phyloP scores from a whole-genome alignment of 2,329 filamentous ascomycete genomes.

The Aureobasidium musti region DNA sequence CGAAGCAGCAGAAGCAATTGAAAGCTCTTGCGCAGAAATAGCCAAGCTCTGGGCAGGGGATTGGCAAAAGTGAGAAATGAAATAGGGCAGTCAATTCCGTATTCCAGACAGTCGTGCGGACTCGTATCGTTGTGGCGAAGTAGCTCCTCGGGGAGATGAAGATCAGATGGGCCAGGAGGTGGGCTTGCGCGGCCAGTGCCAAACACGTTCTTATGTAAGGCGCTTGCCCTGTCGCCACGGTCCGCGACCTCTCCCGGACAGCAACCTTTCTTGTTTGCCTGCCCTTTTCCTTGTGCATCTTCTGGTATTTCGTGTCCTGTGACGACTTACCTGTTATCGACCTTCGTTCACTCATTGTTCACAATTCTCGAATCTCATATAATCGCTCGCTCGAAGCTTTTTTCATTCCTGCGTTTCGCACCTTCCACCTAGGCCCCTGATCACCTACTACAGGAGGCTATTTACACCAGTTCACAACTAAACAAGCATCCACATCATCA shows the following conservation, averaged over 20 bases:
- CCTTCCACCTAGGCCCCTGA: conserved; percentile 15
- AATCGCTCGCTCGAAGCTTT: conserved; percentile 24
- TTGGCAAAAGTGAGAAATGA: background rate
- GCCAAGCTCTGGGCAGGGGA: conserved; percentile 25
- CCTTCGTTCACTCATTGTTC: conserved; percentile 27
- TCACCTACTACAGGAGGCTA: conserved; percentile 4
- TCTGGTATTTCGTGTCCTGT: conserved; percentile 3
- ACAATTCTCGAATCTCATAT: background rate
- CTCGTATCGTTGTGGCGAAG: conserved; percentile 29
- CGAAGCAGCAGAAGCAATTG: conserved; percentile 25
- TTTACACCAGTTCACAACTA: background rate
- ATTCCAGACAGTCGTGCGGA: conserved; percentile 22
- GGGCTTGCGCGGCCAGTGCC: conserved; percentile 27
- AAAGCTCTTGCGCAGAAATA: background rate
- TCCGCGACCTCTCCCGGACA: conserved; percentile 8
- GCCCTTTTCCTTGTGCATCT: conserved; percentile 7
- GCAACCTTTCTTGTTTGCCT: conserved; percentile 20
- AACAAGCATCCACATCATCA: conserved; percentile 16
- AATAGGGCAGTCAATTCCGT: conserved; percentile 12
- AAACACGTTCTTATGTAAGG: conserved; percentile 29
- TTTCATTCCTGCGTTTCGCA: conserved; percentile 15
- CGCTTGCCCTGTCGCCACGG: conserved; percentile 17
- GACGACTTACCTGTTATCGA: conserved; percentile 6
- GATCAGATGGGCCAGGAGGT: conserved; percentile 27
- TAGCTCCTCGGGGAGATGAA: conserved; percentile 26